Evolutionary conservation across 2,329 filamentous ascomycete genomes (phyloP).

Genomic region (Alternaria sp.): DNA sequence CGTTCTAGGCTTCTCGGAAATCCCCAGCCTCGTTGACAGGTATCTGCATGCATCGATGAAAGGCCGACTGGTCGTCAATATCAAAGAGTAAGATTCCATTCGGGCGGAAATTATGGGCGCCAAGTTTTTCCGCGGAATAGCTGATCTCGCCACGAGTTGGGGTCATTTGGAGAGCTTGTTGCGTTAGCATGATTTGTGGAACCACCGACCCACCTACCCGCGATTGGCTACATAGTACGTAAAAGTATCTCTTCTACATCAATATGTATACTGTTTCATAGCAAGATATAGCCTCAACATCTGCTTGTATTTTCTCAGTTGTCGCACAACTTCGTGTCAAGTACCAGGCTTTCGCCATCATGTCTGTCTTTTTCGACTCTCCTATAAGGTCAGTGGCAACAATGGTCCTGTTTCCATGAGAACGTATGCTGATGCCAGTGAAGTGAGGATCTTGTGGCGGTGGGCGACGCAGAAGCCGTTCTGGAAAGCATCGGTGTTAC

Average conservation of each 20-base stretch:
- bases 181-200: slow-evolving; percentile 16
- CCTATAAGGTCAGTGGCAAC: slow-evolving; percentile 28
- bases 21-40: slow-evolving; percentile 28
- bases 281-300: not conserved
- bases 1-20: slow-evolving; percentile 30
- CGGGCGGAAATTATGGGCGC: not conserved
- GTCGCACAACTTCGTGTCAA: not conserved
- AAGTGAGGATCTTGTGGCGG: slow-evolving; percentile 35
- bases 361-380: slow-evolving; percentile 44
- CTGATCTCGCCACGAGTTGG: slow-evolving; percentile 18
- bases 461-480: slow-evolving; percentile 34
- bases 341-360: slow-evolving; percentile 3
- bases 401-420: not conserved
- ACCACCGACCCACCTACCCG: not conserved
- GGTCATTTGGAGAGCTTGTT: slow-evolving; percentile 29
- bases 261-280: not conserved
- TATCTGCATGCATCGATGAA: slow-evolving; percentile 34
- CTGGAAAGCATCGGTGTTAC: slow-evolving; percentile 33
- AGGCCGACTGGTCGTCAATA: slow-evolving; percentile 32
- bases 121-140: not conserved
- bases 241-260: slow-evolving; percentile 7
- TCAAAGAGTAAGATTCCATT: slow-evolving; percentile 12
- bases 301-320: not conserved
- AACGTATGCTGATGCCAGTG: not conserved
- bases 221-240: slow-evolving; percentile 22